These are phyloP conservation scores for Ballota nigra DNA, from an alignment of 257 asterid genomes.

Conservation along the genomic window DNA sequence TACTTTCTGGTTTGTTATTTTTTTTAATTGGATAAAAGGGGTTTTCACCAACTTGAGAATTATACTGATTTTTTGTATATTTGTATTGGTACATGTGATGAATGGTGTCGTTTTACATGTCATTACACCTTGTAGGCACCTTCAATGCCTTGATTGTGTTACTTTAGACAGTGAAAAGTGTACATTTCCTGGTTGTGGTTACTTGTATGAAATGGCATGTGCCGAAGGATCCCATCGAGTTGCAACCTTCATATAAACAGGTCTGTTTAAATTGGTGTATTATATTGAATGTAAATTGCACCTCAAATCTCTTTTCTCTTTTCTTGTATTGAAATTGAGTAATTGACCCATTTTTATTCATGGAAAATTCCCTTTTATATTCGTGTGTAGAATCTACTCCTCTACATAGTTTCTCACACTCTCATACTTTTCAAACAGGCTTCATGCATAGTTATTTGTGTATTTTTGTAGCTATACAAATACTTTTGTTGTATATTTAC, in stretches of 20 bases:
- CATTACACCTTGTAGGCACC: conserved; percentile 92
- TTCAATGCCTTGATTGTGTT: conserved; percentile 89
- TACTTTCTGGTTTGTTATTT: too few relatives aligned
- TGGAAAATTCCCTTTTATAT: conserved; percentile 10
- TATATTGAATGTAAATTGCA: background rate
- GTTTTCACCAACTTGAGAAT: conserved; percentile 20
- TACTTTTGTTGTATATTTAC: background rate
- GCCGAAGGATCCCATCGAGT: conserved; percentile 98
- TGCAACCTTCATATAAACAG: conserved; percentile 97
- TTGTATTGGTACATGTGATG: conserved; percentile 58
- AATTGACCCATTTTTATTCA: background rate
- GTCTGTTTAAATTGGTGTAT: conserved; percentile 28
- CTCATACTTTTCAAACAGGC: background rate
- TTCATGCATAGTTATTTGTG: conserved; percentile 15
- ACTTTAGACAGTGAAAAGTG: conserved; percentile 85
- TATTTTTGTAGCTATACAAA: background rate
- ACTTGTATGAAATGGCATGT: conserved; percentile 96
- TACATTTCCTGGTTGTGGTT: conserved; percentile 74
- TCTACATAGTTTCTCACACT: background rate
- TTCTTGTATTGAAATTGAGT: background rate
- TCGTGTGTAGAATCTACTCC: background rate
- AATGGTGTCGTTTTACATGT: conserved; percentile 97
- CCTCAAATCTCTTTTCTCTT: conserved; percentile 4
- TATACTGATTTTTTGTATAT: conserved; percentile 20
- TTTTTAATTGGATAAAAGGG: too few relatives aligned